These are phyloP conservation scores for Leccinum pachyderme DNA, from an alignment of 1,284 basidiomycete species.

Conservation along the genomic window DNA sequence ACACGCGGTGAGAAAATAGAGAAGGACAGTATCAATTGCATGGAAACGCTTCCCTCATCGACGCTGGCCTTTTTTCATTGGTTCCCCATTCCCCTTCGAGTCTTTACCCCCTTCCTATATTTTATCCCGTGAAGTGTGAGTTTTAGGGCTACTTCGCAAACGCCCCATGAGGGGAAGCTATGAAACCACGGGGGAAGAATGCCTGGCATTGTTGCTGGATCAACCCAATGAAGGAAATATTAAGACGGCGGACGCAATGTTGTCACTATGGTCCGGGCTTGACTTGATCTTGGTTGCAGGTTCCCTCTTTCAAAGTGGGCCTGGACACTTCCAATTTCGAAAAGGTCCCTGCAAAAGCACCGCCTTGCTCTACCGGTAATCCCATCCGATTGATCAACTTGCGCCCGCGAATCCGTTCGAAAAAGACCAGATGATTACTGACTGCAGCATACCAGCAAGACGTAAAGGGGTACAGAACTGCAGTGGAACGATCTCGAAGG, in stretches of 20 bases:
- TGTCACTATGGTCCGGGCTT: neutral
- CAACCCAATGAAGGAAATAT: slow-evolving; percentile 1
- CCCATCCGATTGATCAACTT: slow-evolving; percentile 5
- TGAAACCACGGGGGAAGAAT: slow-evolving; percentile 1
- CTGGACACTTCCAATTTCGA: neutral
- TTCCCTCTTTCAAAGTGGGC: neutral
- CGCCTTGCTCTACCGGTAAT: neutral
- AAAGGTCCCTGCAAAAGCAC: slow-evolving; percentile 6
- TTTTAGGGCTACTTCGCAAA: slow-evolving; percentile 20
- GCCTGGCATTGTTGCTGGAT: neutral
- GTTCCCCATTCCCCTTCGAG: neutral
- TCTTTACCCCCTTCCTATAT: neutral
- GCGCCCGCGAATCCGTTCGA: slow-evolving; percentile 4
- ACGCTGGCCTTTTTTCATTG: neutral
- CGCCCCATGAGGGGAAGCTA: slow-evolving; percentile 18
- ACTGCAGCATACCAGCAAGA: slow-evolving; percentile 1
- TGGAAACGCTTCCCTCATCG: neutral
- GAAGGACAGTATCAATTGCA: neutral
- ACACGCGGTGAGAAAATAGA: slow-evolving; percentile 6
- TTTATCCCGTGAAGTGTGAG: neutral
- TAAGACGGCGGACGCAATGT: neutral
- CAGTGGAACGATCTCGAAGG: neutral
- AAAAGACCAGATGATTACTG: neutral
- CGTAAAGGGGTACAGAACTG: neutral
- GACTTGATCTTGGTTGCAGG: neutral